Base-by-base conservation (phyloP, 768 basidiomycete species). In the Rhodosporidiobolus sp. region DNA sequence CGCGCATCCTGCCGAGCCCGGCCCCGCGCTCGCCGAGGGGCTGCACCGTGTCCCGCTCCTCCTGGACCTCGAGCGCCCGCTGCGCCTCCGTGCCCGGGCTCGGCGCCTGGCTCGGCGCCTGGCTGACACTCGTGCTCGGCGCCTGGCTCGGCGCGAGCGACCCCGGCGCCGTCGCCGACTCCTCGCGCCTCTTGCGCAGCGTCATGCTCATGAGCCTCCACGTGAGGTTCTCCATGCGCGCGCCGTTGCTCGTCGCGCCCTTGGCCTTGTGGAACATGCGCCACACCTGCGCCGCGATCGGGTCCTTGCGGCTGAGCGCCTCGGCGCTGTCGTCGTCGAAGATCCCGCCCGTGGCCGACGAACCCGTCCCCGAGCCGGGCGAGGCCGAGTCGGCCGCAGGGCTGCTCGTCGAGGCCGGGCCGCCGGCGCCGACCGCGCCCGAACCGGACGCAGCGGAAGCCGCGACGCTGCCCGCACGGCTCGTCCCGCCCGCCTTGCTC, bases 141-240 rank as follows among this genome's bases (percentile, higher is more conserved):
- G 48, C 45, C 14, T 20, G 20, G 7, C 17, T 28, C 32, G 58
- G n/a, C 53, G 20, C 12, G 50, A 34, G 14, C 34, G 50, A 26
- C 38, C 48, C 49, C 19, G 55, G 32, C n/a, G 59, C 69, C 35
- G 30, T n/a, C 28, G 48, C 56, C 26, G 63, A 89, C 46, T 89
- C 88, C 55, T 90, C 89, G 82, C 88, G 88, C 83, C 89, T 89
- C 86, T 90, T 95, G 84, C 90, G 89, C 67, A 99, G 83, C 20
- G 91, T 92, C 79, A 99, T 83, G 34, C 94, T 90, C 94, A 97
- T 97, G 93, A 98, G 91, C 70, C 96, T 84, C 95, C 95, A 97
- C 1, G 94, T 96, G 65, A 98, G 81, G 79, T 97, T 98, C 83
- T 98, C 96, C 92, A 99, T 94, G 79, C 94, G 84, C 82, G 94